Evolutionary conservation across 257 asterid species (phyloP), one percentile per base, ranked within the genome.

Genomic region (Solanum virginianum): DNA sequence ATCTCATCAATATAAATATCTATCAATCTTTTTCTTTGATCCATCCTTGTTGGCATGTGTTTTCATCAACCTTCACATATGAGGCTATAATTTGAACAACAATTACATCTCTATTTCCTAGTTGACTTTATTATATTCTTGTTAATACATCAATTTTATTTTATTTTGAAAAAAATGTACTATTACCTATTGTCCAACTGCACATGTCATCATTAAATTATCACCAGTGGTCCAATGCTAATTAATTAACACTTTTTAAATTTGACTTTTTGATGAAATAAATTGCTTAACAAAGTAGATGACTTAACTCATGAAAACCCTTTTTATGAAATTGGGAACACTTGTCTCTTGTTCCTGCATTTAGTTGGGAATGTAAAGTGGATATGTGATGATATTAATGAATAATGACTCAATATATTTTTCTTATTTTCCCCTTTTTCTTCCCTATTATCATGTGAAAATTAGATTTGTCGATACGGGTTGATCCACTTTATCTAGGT

Each of bases 221-320:
- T 86, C 80, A 71, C 39, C 6, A 51, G 43, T 63, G 13, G 72
- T 22, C 65, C 79, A 36, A 39, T 60, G 62, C 66, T n/a, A 77
- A 65, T 32, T 66, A 86, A 59, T 59, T 63, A 53, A 53, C 6
- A 14, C 18, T 4, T 79, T 71, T 13, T 81, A 26, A 59, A 41
- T 83, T 83, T 79, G 89, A 86, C 87, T 79, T 68, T 65, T 84
- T 55, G 10, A 60, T 55, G 77, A 82, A 43, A 66, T 83, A 59
- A 55, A 83, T 83, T 77, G 86, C 81, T 53, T 49, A 51, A 65
- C 71, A 86, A 83, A 83, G 84, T 83, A 65, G 77, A 43, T 83
- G 86, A 86, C 82, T 75, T n/a, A 47, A 47, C 22, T 75, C 66
- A 59, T 59, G 43, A 36, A 7, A 80, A 16, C 36, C 5, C 13